These are phyloP conservation scores for Lignosus rhinocerotis DNA, from an alignment of 1,284 basidiomycete species.

Conservation along the genomic window DNA sequence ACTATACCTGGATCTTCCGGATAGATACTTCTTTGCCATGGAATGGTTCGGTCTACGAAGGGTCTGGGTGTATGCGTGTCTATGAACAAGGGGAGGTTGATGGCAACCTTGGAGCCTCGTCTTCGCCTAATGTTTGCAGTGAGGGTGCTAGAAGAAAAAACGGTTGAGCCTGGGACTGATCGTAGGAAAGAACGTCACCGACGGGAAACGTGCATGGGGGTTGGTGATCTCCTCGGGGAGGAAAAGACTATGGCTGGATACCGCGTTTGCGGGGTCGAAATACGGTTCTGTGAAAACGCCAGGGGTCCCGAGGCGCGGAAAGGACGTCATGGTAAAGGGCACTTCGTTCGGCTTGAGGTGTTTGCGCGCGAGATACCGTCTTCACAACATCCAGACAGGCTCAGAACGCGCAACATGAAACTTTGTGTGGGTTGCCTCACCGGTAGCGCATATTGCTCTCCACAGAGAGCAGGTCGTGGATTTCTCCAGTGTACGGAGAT, in stretches of 20 bases:
- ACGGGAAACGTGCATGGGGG: constrained; percentile 97
- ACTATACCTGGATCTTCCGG: constrained; percentile 75
- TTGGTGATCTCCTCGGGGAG: constrained; percentile 96
- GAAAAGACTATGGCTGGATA: constrained; percentile 90
- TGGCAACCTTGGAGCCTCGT: constrained; percentile 91
- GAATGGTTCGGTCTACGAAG: constrained; percentile 89
- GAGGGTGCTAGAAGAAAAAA: constrained; percentile 65
- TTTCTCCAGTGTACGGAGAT: constrained; percentile 86
- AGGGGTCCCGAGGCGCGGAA: constrained; percentile 87
- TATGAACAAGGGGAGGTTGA: constrained; percentile 93
- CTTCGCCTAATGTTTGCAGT: constrained; percentile 94
- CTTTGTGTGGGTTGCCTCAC: constrained; percentile 8
- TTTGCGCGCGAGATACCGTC: constrained; percentile 82
- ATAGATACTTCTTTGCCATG: constrained; percentile 80
- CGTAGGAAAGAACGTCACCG: constrained; percentile 38
- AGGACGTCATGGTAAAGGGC: constrained; percentile 94
- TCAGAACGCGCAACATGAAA: constrained; percentile 14
- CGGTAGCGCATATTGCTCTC: constrained; percentile 84
- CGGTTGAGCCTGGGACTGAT: constrained; percentile 21
- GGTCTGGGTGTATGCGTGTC: constrained; percentile 87
- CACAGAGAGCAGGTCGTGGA: constrained; percentile 85
- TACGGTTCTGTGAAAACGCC: constrained; percentile 93
- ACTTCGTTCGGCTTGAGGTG: constrained; percentile 87
- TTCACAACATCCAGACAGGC: constrained; percentile 29
- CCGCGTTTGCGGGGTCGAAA: constrained; percentile 70